A percentile compares a stretch with the other conserved stretches of the same genome.
These are phyloP conservation scores for Phytophthora melonis DNA, from an alignment of 352 stramenopile genomes.

Conservation along the genomic window DNA sequence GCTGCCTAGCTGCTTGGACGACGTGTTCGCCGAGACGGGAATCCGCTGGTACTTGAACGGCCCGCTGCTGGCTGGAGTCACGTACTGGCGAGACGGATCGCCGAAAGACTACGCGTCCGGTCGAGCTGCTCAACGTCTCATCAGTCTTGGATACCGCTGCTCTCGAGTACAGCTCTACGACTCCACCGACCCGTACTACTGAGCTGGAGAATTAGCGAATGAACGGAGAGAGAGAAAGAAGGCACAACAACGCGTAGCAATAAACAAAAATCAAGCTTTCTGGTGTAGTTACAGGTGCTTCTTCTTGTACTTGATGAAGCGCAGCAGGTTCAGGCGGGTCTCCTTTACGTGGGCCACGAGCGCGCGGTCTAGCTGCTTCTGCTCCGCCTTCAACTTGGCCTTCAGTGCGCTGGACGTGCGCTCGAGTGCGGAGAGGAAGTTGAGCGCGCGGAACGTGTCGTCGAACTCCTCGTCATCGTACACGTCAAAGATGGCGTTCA, in stretches of 20 bases:
- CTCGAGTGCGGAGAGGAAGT: slow-evolving; percentile 76
- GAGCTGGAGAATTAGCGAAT: slow-evolving; percentile 12
- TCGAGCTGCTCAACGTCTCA: slow-evolving; percentile 68
- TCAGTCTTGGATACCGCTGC: slow-evolving; percentile 78
- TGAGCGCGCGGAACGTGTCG: slow-evolving; percentile 68
- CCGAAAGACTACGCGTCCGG: slow-evolving; percentile 53
- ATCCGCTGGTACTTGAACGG: slow-evolving; percentile 88
- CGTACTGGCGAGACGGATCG: slow-evolving; percentile 63
- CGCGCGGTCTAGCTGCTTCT: slow-evolving; percentile 81
- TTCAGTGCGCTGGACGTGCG: slow-evolving; percentile 67
- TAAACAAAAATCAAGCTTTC: slow-evolving; percentile 35
- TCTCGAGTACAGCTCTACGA: slow-evolving; percentile 76
- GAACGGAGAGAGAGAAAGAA: not conserved
- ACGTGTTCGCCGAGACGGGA: slow-evolving; percentile 83
- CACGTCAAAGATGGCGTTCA: slow-evolving; percentile 90
- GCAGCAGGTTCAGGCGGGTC: slow-evolving; percentile 85
- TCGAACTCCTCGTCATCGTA: slow-evolving; percentile 88
- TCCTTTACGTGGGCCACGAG: slow-evolving; percentile 88
- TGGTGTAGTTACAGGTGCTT: slow-evolving; percentile 69
- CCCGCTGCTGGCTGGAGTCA: slow-evolving; percentile 57
- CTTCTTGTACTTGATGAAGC: slow-evolving; percentile 95
- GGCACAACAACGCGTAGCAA: slow-evolving; percentile 7
- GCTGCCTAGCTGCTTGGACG: slow-evolving; percentile 71
- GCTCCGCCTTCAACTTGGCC: slow-evolving; percentile 79
- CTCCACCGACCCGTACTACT: slow-evolving; percentile 59